Conservation (phyloP, 192 early-diverging fungal species). For the Gryganskiella cystojenkinii region DNA sequence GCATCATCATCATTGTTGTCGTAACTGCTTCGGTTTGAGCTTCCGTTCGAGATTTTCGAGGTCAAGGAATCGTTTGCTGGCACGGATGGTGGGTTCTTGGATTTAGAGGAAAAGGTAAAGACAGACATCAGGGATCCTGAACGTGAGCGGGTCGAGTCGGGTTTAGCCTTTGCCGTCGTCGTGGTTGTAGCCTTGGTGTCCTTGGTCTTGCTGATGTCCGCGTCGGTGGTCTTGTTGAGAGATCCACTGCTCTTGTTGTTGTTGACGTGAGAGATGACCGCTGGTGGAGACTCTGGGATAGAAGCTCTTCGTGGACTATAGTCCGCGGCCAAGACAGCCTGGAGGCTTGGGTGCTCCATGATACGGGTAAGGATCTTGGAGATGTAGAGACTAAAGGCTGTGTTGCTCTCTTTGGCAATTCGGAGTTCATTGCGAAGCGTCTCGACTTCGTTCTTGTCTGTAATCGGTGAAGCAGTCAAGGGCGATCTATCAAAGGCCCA, state of each 20-base stretch:
- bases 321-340: slow-evolving; percentile 57
- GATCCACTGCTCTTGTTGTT: slow-evolving; percentile 3
- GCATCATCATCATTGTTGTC: slow-evolving; percentile 46
- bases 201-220: neutral
- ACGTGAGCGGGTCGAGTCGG: slow-evolving; percentile 11
- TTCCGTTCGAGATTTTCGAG: neutral
- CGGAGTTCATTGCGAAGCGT: slow-evolving; percentile 69
- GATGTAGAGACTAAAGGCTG: slow-evolving; percentile 76
- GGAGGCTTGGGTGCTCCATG: slow-evolving; percentile 65
- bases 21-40: slow-evolving; percentile 33
- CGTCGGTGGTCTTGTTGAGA: too few relatives aligned
- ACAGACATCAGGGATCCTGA: slow-evolving; percentile 32
- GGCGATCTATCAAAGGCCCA: slow-evolving; percentile 17
- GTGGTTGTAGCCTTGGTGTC: slow-evolving; percentile 7
- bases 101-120: slow-evolving; percentile 9
- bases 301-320: slow-evolving; percentile 30
- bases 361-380: slow-evolving; percentile 83
- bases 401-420: slow-evolving; percentile 72
- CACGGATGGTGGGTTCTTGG: slow-evolving; percentile 6
- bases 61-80: neutral
- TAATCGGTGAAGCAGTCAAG: neutral
- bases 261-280: slow-evolving; percentile 13
- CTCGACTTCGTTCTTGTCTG: slow-evolving; percentile 22
- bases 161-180: slow-evolving; percentile 12
- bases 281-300: slow-evolving; percentile 13